Conservation (phyloP, 345 rosid species). For the Syzygium aromaticum region DNA sequence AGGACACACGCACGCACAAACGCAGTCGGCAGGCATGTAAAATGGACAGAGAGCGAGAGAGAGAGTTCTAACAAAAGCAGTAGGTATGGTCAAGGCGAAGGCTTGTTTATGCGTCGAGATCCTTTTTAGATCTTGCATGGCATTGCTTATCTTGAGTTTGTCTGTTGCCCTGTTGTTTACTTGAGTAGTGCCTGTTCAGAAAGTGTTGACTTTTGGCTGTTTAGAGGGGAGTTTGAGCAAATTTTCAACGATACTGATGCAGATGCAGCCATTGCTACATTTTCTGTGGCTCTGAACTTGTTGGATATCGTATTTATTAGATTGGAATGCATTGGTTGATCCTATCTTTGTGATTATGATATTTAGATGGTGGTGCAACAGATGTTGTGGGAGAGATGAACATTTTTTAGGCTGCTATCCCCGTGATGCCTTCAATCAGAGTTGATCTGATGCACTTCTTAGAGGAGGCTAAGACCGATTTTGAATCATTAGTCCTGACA, state of each 20-base stretch:
- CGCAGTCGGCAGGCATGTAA: not conserved
- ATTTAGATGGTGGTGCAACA: not conserved
- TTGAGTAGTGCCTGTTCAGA: not conserved
- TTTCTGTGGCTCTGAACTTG: not conserved
- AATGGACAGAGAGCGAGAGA: not conserved
- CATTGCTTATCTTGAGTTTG: not conserved
- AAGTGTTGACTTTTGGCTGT: not conserved
- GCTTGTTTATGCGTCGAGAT: not conserved
- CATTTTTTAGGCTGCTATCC: not conserved
- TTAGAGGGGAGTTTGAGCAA: not conserved
- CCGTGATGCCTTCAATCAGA: not conserved
- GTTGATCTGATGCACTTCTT: not conserved
- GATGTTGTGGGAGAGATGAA: not conserved
- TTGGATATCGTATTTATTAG: not conserved
- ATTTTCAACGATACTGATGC: not conserved
- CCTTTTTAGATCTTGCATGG: not conserved
- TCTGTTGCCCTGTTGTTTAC: not conserved
- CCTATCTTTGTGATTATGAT: not conserved
- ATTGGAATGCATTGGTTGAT: not conserved
- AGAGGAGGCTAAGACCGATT: not conserved
- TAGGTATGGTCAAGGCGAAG: not conserved
- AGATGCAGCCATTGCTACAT: not conserved
- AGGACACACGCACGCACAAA: not conserved
- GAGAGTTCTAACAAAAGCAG: not conserved
- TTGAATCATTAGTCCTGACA: not conserved